phyloP scores from a whole-genome alignment of 1,139 yeast genomes.

The Hyphopichia fennica region DNA sequence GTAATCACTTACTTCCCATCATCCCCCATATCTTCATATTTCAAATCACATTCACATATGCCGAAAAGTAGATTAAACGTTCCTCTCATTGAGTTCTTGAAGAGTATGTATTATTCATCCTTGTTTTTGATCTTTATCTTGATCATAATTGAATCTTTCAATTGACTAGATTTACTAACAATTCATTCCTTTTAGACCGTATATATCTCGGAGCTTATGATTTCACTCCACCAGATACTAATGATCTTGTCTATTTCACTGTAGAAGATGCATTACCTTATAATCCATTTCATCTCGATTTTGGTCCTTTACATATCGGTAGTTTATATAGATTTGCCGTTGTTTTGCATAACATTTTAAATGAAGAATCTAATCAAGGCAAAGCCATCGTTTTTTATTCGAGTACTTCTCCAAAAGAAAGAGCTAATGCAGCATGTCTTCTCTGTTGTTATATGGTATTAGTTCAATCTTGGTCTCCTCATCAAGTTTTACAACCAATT shows the following conservation, averaged over 20 bases:
- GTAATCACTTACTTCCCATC: no score
- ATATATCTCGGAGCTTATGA: conserved; percentile 92
- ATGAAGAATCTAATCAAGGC: conserved; percentile 79
- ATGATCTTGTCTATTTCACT: conserved; percentile 79
- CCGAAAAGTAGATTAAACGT: conserved; percentile 22
- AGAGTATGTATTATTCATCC: conserved; percentile 30
- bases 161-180: conserved; percentile 16
- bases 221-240: conserved; percentile 72
- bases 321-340: conserved; percentile 94
- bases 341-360: conserved; percentile 83
- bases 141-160: no score
- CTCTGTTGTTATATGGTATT: conserved; percentile 92
- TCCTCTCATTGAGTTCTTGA: conserved; percentile 47
- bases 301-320: conserved; percentile 94
- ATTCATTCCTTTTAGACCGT: conserved; percentile 48
- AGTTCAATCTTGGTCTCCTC: conserved; percentile 98
- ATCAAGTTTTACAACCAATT: conserved; percentile 91
- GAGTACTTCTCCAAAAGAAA: conserved; percentile 71
- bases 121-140: neutral
- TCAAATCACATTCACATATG: conserved; percentile 11
- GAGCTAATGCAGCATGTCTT: conserved; percentile 94
- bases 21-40: neutral
- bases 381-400: conserved; percentile 92
- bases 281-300: conserved; percentile 90
- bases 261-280: conserved; percentile 91